Evolutionary conservation across 2,329 filamentous ascomycete genomes (phyloP).

Genomic region (Rhexocercosporidium sp.): DNA sequence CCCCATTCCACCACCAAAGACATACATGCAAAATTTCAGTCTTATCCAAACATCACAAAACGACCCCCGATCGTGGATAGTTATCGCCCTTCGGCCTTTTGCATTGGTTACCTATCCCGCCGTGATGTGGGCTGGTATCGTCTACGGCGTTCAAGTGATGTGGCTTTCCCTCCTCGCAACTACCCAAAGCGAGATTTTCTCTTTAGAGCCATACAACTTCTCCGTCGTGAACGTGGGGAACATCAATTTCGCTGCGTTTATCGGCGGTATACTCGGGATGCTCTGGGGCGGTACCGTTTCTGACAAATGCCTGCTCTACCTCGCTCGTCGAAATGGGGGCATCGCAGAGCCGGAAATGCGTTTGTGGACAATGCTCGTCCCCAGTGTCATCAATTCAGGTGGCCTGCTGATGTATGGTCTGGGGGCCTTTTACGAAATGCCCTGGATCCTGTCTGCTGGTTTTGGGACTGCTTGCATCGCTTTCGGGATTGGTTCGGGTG

Average conservation of each 20-base stretch:
- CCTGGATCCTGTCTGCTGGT: conserved; percentile 24
- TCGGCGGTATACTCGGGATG: conserved; percentile 26
- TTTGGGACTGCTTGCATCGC: conserved; percentile 25
- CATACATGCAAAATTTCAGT: conserved; percentile 19
- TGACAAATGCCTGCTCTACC: conserved; percentile 21
- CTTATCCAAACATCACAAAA: conserved; percentile 21
- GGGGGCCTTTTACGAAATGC: conserved; percentile 19
- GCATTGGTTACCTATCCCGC: conserved; percentile 20
- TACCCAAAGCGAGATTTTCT: conserved; percentile 27
- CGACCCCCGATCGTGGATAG: conserved; percentile 21
- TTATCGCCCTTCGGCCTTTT: conserved; percentile 21
- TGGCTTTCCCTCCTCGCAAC: conserved; percentile 26
- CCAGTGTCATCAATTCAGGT: conserved; percentile 22
- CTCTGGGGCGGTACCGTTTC: conserved; percentile 22
- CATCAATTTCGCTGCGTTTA: conserved; percentile 27
- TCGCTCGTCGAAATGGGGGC: conserved; percentile 20
- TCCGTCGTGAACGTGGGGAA: conserved; percentile 22
- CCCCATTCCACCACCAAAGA: neutral
- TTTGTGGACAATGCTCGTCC: conserved; percentile 22
- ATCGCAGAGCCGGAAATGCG: conserved; percentile 27
- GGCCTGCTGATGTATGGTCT: conserved; percentile 25
- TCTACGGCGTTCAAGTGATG: conserved; percentile 24
- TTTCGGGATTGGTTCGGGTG: conserved; percentile 23
- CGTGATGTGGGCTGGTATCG: conserved; percentile 23
- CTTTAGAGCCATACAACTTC: conserved; percentile 22